phyloP scores from a whole-genome alignment of 345 rosid genomes.

The Corchorus capsularis region DNA sequence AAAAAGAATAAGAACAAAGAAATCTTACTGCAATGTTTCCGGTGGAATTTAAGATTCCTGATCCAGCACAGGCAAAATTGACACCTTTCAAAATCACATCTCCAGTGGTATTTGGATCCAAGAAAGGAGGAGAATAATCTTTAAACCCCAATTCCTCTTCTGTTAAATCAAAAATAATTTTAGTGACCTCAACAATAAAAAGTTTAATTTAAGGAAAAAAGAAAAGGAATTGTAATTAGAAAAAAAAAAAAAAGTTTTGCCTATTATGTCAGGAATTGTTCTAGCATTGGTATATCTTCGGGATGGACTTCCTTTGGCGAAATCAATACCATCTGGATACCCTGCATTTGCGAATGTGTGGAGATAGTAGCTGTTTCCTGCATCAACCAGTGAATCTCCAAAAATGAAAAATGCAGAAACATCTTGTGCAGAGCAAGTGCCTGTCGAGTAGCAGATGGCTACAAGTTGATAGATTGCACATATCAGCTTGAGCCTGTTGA shows the following conservation, averaged over 20 bases:
- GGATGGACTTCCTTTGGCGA: background rate
- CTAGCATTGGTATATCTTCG: constrained; percentile 18
- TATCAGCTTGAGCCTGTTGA: background rate
- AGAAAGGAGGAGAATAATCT: constrained; percentile 17
- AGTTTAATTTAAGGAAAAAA: no score
- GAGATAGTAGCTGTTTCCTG: background rate
- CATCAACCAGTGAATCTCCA: constrained; percentile 8
- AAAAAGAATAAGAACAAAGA: background rate
- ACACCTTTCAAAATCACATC: constrained; percentile 3
- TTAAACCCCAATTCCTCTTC: background rate
- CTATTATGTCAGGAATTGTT: constrained; percentile 21
- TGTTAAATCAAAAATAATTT: background rate
- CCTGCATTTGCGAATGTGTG: background rate
- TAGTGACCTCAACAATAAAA: no score
- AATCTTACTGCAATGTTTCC: background rate
- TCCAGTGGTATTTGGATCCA: constrained; percentile 12
- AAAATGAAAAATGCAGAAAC: background rate
- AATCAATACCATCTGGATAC: constrained; percentile 25
- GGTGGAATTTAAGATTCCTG: constrained; percentile 13
- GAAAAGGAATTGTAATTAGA: background rate
- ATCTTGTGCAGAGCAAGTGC: background rate
- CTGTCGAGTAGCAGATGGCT: background rate
- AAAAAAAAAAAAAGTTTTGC: background rate
- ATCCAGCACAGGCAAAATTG: constrained; percentile 15
- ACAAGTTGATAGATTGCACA: background rate